These are phyloP conservation scores for Penicillium samsonianum DNA, from an alignment of 495 filamentous ascomycete species.

Conservation along the genomic window DNA sequence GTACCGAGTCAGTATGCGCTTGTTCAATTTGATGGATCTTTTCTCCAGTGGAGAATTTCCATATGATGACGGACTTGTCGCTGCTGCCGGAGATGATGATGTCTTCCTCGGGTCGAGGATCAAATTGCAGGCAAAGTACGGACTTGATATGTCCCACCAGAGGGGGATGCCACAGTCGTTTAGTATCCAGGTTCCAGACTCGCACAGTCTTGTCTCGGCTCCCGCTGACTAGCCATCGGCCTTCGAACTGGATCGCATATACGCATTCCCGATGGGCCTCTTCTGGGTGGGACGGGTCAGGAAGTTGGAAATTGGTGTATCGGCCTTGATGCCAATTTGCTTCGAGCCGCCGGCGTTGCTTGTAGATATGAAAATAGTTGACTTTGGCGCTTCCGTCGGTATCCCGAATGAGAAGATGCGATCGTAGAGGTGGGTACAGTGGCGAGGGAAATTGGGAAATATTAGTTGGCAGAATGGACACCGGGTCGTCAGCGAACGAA, in stretches of 20 bases:
- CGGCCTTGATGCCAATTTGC: slow-evolving; percentile 86
- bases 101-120: slow-evolving; percentile 86
- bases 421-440: slow-evolving; percentile 28
- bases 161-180: slow-evolving; percentile 69
- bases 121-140: slow-evolving; percentile 94
- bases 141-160: slow-evolving; percentile 78
- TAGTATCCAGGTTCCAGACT: slow-evolving; percentile 86
- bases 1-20: slow-evolving; percentile 85
- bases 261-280: slow-evolving; percentile 93
- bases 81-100: slow-evolving; percentile 92
- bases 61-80: slow-evolving; percentile 85
- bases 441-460: slow-evolving; percentile 16
- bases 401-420: slow-evolving; percentile 37
- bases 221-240: slow-evolving; percentile 87
- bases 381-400: slow-evolving; percentile 39
- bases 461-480: slow-evolving; percentile 11
- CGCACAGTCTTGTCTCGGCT: slow-evolving; percentile 86
- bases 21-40: slow-evolving; percentile 68
- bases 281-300: slow-evolving; percentile 74
- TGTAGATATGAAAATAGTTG: slow-evolving; percentile 74
- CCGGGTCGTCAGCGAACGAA: slow-evolving; percentile 10
- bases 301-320: slow-evolving; percentile 84
- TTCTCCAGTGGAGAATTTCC: slow-evolving; percentile 88
- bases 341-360: slow-evolving; percentile 80
- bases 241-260: slow-evolving; percentile 87